Base-by-base conservation (phyloP, 371 early-diverging fungal species). In the Batrachochytrium dendrobatidis region DNA sequence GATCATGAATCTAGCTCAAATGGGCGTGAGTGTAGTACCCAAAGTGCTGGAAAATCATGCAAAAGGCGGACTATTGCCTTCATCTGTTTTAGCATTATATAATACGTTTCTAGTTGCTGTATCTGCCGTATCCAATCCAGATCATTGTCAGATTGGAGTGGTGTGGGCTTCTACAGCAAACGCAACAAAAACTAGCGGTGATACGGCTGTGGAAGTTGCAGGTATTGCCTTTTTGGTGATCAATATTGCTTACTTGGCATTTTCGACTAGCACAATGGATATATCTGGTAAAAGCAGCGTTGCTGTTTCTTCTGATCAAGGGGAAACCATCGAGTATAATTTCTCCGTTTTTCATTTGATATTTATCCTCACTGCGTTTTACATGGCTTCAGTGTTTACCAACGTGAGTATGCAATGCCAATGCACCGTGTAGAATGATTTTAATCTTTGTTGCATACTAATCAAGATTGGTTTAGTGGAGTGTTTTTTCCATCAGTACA, bases 291-390 rank as follows among this genome's bases (percentile, higher is more conserved):
- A 12, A 39, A 12, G 15, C 39, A n/a, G 12, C 15, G 12, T 15
- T 39, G 39, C 15, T n/a, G 39, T 15, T n/a, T 15, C n/a, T 39
- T 15, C 12, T n/a, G 39, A 39, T n/a, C 15, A 39, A n/a, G 12
- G 15, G 39, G 39, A 39, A 15, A n/a, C 15, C 39, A 84, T 86
- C 20, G 81, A 87, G 51, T 97, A 97, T 76, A 93, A 80, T 73
- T 97, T 95, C 69, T 76, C 94, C 18, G 93, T 94, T 76, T 97
- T 95, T 78, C 95, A 97, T 66, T 62, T 93, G 25, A 85, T 95
- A 32, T 95, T 95, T 74, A 86, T 86, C 34, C 71, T 95, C 44
- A 95, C 91, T 0, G 82, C 91, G 45, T 92, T 93, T 90, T 97
- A 97, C 65, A 80, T 92, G 22, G 88, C 95, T 0, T 91, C 94